phyloP scores from a whole-genome alignment of 116 monocot species.

The Iris pallida region DNA sequence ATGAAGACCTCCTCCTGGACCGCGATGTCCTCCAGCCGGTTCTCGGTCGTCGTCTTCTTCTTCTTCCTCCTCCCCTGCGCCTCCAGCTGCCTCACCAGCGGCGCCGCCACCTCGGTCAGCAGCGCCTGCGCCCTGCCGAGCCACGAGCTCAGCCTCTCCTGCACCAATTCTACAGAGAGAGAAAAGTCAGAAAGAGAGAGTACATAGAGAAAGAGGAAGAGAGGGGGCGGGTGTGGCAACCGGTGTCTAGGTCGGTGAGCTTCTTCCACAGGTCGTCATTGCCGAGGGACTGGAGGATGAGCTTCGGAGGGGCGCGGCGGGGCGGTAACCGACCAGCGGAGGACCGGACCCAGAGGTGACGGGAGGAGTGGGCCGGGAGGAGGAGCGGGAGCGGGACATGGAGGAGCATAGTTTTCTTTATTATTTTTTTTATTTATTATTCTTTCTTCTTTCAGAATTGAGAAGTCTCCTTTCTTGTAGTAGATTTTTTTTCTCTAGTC shows the following conservation, averaged over 20 bases:
- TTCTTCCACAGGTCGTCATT: conserved; percentile 18
- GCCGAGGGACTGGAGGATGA: conserved; percentile 14
- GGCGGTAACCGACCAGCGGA: conserved; percentile 16
- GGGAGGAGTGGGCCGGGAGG: background rate
- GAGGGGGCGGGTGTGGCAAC: conserved; percentile 9
- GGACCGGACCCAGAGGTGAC: conserved; percentile 2
- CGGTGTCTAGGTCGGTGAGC: conserved; percentile 30
- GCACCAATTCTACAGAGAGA: conserved; percentile 31
- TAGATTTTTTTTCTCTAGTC: too few species aligned
- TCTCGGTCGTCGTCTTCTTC: conserved; percentile 4
- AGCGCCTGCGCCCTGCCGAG: conserved; percentile 49
- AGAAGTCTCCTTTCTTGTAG: too few species aligned
- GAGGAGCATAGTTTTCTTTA: background rate
- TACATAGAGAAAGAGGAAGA: background rate
- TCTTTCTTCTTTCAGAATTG: too few species aligned
- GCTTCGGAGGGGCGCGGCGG: conserved; percentile 3
- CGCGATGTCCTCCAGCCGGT: conserved; percentile 21
- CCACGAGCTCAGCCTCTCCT: conserved; percentile 64
- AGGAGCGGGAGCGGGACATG: background rate
- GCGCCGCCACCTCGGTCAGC: conserved; percentile 44
- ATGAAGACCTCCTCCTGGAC: conserved; percentile 43
- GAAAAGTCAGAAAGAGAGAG: background rate
- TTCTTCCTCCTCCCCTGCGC: conserved; percentile 11
- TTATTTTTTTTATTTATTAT: too few species aligned
- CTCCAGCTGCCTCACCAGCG: conserved; percentile 33